Conservation (phyloP, 2,329 filamentous ascomycete species). For the Clarireedia sp. region DNA sequence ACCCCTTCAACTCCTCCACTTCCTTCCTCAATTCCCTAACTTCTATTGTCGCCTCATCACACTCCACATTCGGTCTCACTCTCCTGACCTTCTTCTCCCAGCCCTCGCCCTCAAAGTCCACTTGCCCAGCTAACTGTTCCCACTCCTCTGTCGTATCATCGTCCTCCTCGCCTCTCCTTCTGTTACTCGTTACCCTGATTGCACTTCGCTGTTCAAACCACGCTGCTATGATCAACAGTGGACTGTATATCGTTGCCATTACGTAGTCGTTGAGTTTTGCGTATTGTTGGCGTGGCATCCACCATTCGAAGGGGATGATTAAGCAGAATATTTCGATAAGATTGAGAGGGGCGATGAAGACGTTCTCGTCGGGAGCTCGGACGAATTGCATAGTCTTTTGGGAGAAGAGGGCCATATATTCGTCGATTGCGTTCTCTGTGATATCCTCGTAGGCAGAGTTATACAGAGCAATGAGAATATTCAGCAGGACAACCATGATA, state of each 20-base stretch:
- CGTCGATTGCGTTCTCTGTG: constrained; percentile 78
- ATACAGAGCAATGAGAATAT: constrained; percentile 94
- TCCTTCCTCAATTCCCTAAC: constrained; percentile 50
- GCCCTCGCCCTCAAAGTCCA: constrained; percentile 75
- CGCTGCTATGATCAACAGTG: constrained; percentile 72
- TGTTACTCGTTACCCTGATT: constrained; percentile 60
- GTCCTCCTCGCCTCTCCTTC: constrained; percentile 74
- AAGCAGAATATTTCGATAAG: constrained; percentile 79
- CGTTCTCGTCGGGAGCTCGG: constrained; percentile 93
- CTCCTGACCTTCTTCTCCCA: constrained; percentile 74
- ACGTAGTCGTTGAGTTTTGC: constrained; percentile 79
- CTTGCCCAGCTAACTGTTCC: constrained; percentile 68
- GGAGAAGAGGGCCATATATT: constrained; percentile 87
- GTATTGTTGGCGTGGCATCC: constrained; percentile 69
- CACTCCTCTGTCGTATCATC: constrained; percentile 87
- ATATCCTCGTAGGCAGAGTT: constrained; percentile 90
- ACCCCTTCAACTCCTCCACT: constrained; percentile 46
- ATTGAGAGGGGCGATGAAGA: constrained; percentile 95
- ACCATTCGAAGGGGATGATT: constrained; percentile 85
- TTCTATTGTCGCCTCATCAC: constrained; percentile 69
- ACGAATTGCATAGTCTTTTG: constrained; percentile 97
- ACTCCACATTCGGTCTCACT: constrained; percentile 75
- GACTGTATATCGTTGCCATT: constrained; percentile 80
- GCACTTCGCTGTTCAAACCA: constrained; percentile 61
- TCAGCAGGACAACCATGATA: constrained; percentile 88